These are phyloP conservation scores for Ophiostoma ips DNA, from an alignment of 2,329 filamentous ascomycete species.

Conservation along the genomic window DNA sequence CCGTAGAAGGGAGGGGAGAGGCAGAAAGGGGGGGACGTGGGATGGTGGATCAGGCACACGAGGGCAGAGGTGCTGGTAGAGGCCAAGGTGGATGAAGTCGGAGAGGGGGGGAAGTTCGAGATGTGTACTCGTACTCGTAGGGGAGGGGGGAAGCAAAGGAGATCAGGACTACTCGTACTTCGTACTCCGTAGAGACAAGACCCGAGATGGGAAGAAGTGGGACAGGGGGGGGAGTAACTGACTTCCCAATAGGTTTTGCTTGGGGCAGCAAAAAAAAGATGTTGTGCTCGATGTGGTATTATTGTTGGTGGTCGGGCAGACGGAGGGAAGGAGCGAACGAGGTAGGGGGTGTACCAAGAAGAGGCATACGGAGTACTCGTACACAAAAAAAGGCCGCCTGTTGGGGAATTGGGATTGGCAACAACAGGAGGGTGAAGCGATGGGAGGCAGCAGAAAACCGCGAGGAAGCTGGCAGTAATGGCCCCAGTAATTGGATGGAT, in stretches of 20 bases:
- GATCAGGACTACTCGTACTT: too few species aligned
- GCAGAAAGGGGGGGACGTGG: constrained; percentile 1
- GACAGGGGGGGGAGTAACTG: too few species aligned
- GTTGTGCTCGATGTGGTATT: constrained; percentile 1
- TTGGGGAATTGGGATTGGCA: constrained; percentile 1
- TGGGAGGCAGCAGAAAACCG: not conserved
- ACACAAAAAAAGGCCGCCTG: not conserved
- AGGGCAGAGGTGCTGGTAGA: not conserved
- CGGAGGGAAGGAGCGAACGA: constrained; percentile 6
- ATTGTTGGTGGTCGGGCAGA: constrained; percentile 9
- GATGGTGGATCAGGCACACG: not conserved
- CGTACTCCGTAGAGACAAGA: not conserved
- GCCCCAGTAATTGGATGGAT: not conserved
- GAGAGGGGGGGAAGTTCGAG: not conserved
- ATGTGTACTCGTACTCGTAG: too few species aligned
- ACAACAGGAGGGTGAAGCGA: not conserved
- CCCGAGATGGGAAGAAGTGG: not conserved
- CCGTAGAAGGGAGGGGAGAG: constrained; percentile 1
- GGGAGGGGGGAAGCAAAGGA: not conserved
- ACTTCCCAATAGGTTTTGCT: not conserved
- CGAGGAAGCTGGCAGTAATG: not conserved
- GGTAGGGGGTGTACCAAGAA: not conserved
- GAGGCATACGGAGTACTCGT: not conserved
- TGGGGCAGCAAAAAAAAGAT: constrained; percentile 3
- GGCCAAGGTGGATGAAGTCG: not conserved